phyloP scores from a whole-genome alignment of 2,329 filamentous ascomycete genomes.

The Nothophoma quercina region DNA sequence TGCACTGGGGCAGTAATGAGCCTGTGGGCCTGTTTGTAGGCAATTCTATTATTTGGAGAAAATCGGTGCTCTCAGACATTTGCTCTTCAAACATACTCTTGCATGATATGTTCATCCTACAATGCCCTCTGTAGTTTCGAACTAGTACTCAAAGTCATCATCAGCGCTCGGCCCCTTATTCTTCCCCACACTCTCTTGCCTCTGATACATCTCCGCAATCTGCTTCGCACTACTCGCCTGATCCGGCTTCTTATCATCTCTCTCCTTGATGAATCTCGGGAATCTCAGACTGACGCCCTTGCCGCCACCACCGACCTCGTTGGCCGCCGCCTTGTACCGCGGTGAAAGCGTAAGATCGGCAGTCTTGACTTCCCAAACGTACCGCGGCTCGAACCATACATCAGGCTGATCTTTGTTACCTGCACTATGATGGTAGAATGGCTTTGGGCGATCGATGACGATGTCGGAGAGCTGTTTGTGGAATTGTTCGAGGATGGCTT shows the following conservation, averaged over 20 bases:
- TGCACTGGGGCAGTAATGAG: no score
- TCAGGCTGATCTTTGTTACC: conserved; percentile 94
- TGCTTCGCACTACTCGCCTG: conserved; percentile 84
- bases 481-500: conserved; percentile 89
- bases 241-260: conserved; percentile 96
- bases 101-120: no score
- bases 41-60: no score
- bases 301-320: conserved; percentile 74
- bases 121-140: no score
- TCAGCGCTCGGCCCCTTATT: conserved; percentile 86
- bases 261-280: conserved; percentile 87
- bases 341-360: conserved; percentile 93
- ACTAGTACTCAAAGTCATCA: conserved; percentile 97
- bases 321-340: conserved; percentile 87
- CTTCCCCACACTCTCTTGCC: conserved; percentile 89
- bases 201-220: conserved; percentile 96
- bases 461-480: conserved; percentile 77
- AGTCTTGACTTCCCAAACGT: conserved; percentile 98
- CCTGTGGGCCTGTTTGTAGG: no score
- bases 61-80: no score
- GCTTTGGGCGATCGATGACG: conserved; percentile 88
- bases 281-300: conserved; percentile 90
- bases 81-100: no score
- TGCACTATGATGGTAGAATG: conserved; percentile 87
- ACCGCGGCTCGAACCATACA: conserved; percentile 95